Evolutionary conservation across 768 basidiomycete genomes (phyloP).

Genomic region (Kwoniella sp.): DNA sequence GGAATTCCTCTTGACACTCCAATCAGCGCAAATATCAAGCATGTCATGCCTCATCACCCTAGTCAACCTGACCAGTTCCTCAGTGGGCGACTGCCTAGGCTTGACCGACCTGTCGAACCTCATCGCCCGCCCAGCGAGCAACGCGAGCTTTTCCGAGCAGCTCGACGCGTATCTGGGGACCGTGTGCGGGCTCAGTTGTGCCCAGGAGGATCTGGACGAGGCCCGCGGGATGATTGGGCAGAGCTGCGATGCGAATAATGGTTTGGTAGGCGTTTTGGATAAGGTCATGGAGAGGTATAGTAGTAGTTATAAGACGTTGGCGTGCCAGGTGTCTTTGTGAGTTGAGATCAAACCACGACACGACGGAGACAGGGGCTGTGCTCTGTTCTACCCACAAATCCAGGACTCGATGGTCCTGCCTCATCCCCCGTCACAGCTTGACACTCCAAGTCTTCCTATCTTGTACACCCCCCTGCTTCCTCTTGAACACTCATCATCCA

Average conservation of each 20-base stretch:
- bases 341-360: no score
- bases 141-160: slow-evolving; percentile 41
- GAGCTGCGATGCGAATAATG: slow-evolving; percentile 33
- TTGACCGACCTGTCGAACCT: slow-evolving; percentile 40
- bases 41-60: slow-evolving; percentile 52
- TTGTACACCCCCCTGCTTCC: no score
- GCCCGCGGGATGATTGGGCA: slow-evolving; percentile 31
- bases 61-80: slow-evolving; percentile 50
- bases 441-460: no score
- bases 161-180: slow-evolving; percentile 38
- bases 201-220: slow-evolving; percentile 30
- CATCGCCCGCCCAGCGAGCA: slow-evolving; percentile 29
- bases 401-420: background rate
- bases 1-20: slow-evolving; percentile 42
- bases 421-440: background rate
- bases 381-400: no score
- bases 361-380: no score
- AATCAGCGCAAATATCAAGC: slow-evolving; percentile 41
- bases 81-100: slow-evolving; percentile 49
- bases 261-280: slow-evolving; percentile 34
- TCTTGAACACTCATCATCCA: no score
- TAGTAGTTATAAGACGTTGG: slow-evolving; percentile 47
- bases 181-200: slow-evolving; percentile 39
- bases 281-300: slow-evolving; percentile 42
- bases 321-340: slow-evolving; percentile 51